phyloP scores from a whole-genome alignment of 164 flowering plant genomes.

The Vitis vinifera region ASM3070453v1 NC_081815.1:1194501-1195000 shows the following conservation, averaged over 20 bases:
- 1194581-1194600: slow-evolving; percentile 84
- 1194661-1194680: slow-evolving; percentile 70
- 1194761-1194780: no score
- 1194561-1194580: slow-evolving; percentile 90
- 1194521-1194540: slow-evolving; percentile 92
- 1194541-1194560: slow-evolving; percentile 87
- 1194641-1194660: slow-evolving; percentile 78
- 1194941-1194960: no score
- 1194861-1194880: no score
- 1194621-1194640: slow-evolving; percentile 76
- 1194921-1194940: no score
- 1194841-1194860: no score
- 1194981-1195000: no score
- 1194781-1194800: no score
- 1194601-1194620: slow-evolving; percentile 96
- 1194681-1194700: not conserved
- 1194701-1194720: not conserved
- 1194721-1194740: not conserved
- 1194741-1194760: not conserved
- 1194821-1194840: no score
- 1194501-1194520: slow-evolving; percentile 91
- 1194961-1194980: no score
- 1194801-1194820: no score
- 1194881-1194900: no score
- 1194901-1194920: no score